Evolutionary conservation across 2,329 filamentous ascomycete genomes (phyloP), one percentile per base, ranked within the genome.

Genomic region (Penicillium sp.): DNA sequence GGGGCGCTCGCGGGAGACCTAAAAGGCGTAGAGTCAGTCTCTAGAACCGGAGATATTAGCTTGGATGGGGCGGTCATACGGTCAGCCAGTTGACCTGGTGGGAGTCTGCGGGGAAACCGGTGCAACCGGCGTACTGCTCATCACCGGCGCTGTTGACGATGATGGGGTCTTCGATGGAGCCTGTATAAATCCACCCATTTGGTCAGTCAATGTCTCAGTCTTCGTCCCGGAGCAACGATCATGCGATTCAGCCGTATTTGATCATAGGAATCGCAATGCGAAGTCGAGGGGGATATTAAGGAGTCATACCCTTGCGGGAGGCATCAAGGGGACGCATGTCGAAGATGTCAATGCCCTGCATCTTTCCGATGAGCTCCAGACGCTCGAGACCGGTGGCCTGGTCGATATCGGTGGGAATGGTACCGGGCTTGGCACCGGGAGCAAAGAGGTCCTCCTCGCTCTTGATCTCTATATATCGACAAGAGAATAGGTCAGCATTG

Each of bases 281-380:
- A 19, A 1, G 5, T 21, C 29, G 15, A n/a, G 11, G n/a, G 23
- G 57, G 81, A 11, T 19, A 3, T 15, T 2, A 25, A n/a, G n/a
- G 39, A 25, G 23, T 60, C 82, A 65, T 83, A 90, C 93, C 93
- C 78, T 85, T 85, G 74, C 94, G 88, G 77, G 89, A 94, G 64
- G 93, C 84, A 77, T 97, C 94, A 70, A 99, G 86, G 63, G 94
- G 94, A 79, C 87, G 88, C 94, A 97, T 96, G 81, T 99, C 92
- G 82, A 99, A 99, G 76, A 97, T 83, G 75, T 99, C 94, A 71
- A 97, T 82, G 67, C 94, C 92, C 84, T 97, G 91, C 89, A 97
- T 96, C 87, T 99, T 99, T 80, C 94, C 94, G 76, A 99, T 84
- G 73, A 99, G 94, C 81, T 99, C 94, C 69, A 99, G 86, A 86